Percentiles rank a stretch among this genome's conserved stretches.
Evolutionary conservation across 257 asterid genomes (phyloP).

Genomic region (Nicotiana attenuata): DNA sequence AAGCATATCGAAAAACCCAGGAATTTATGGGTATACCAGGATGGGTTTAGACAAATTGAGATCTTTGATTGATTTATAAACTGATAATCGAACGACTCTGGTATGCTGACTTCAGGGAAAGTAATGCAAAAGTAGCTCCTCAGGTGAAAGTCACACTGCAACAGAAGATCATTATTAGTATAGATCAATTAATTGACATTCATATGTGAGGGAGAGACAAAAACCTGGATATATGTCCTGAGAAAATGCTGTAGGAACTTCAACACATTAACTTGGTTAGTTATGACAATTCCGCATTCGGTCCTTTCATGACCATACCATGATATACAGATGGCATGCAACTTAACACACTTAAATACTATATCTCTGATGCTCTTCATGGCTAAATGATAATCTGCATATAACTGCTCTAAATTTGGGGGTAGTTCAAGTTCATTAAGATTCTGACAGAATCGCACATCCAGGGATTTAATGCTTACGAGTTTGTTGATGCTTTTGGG

Average conservation of each 20-base stretch:
- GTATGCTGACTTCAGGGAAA: neutral
- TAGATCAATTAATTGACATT: too few relatives aligned
- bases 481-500: neutral
- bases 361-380: neutral
- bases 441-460: neutral
- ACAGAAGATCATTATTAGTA: too few relatives aligned
- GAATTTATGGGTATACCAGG: neutral
- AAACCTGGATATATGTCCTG: neutral
- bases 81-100: neutral
- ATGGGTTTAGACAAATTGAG: neutral
- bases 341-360: neutral
- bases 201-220: neutral
- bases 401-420: neutral
- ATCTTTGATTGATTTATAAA: neutral
- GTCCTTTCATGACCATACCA: neutral
- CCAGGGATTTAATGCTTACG: neutral
- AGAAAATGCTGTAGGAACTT: neutral
- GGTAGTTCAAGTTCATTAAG: neutral
- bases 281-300: neutral
- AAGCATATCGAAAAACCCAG: neutral
- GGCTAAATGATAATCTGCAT: constrained; percentile 3
- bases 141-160: neutral
- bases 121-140: neutral
- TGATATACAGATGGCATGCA: neutral
- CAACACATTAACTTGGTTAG: neutral